Percentiles rank a stretch among this genome's conserved stretches.
Conservation (phyloP, 2,329 filamentous ascomycete genomes). For the Talaromyces sp. region DNA sequence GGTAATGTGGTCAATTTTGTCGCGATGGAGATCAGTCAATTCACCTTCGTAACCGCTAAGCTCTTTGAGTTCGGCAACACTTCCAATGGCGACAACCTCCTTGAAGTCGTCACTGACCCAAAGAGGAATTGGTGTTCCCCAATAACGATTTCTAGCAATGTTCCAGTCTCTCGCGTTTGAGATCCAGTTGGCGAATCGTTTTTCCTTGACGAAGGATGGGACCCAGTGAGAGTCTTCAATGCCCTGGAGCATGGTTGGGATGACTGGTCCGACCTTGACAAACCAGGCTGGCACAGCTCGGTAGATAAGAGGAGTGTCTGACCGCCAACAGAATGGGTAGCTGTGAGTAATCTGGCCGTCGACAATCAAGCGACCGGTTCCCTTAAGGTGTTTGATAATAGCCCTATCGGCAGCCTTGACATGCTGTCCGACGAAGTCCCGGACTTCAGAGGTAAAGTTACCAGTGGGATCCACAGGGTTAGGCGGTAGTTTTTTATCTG, state of each 20-base stretch:
- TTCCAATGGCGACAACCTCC: conserved; percentile 83
- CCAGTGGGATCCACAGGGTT: conserved; percentile 87
- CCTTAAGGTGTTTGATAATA: conserved; percentile 86
- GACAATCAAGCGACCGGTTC: conserved; percentile 71
- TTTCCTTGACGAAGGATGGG: conserved; percentile 84
- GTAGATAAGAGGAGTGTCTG: conserved; percentile 93
- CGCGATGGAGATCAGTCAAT: conserved; percentile 81
- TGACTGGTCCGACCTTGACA: conserved; percentile 77
- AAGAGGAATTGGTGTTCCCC: conserved; percentile 88
- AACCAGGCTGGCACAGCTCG: conserved; percentile 93
- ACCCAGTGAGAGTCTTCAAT: conserved; percentile 92
- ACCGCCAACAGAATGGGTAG: conserved; percentile 90
- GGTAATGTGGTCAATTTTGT: conserved; percentile 90
- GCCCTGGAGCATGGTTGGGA: conserved; percentile 86
- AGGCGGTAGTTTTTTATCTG: conserved; percentile 72
- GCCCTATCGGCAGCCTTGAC: conserved; percentile 91
- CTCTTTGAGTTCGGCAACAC: conserved; percentile 77
- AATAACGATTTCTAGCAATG: conserved; percentile 88
- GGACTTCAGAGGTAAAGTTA: conserved; percentile 72
- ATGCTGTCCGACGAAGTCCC: conserved; percentile 80
- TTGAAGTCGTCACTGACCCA: conserved; percentile 90
- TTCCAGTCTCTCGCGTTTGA: conserved; percentile 92
- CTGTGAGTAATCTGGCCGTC: conserved; percentile 88
- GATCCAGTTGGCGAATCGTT: conserved; percentile 89
- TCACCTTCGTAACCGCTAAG: conserved; percentile 84